Evolutionary conservation across 208 protist species (phyloP).

Genomic region (Acanthamoeba lenticulata): DNA sequence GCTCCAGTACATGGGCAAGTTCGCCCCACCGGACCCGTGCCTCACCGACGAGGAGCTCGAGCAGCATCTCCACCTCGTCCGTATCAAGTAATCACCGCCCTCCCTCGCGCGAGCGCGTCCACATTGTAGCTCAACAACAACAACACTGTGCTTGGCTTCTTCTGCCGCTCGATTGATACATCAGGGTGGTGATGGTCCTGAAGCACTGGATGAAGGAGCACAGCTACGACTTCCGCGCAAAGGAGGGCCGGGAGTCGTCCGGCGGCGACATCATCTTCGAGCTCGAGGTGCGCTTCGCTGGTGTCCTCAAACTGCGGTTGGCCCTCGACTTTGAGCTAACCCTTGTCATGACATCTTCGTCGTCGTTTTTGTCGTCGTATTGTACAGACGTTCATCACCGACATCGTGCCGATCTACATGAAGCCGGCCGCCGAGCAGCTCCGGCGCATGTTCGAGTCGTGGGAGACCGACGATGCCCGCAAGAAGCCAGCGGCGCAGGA

Average conservation of each 20-base stretch:
- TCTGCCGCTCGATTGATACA: too few relatives aligned
- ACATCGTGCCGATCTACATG: constrained; percentile 38
- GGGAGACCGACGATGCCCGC: neutral
- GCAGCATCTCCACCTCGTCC: constrained; percentile 37
- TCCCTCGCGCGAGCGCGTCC: too few relatives aligned
- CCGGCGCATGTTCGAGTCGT: neutral
- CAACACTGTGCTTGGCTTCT: too few relatives aligned
- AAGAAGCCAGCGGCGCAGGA: neutral
- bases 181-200: constrained; percentile 36
- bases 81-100: neutral
- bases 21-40: neutral
- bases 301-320: neutral
- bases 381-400: constrained; percentile 14
- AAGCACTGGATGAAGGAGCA: constrained; percentile 57
- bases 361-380: neutral
- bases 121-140: too few relatives aligned
- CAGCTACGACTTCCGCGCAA: constrained; percentile 28
- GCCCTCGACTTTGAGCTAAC: neutral
- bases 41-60: neutral
- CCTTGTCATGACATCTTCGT: neutral
- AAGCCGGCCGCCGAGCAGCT: constrained; percentile 30
- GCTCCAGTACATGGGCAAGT: neutral
- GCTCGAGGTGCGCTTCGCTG: neutral
- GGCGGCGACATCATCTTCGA: constrained; percentile 5
- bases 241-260: neutral